Conservation (phyloP, 2,329 filamentous ascomycete genomes). For the Colletotrichum euphorbiae region DNA sequence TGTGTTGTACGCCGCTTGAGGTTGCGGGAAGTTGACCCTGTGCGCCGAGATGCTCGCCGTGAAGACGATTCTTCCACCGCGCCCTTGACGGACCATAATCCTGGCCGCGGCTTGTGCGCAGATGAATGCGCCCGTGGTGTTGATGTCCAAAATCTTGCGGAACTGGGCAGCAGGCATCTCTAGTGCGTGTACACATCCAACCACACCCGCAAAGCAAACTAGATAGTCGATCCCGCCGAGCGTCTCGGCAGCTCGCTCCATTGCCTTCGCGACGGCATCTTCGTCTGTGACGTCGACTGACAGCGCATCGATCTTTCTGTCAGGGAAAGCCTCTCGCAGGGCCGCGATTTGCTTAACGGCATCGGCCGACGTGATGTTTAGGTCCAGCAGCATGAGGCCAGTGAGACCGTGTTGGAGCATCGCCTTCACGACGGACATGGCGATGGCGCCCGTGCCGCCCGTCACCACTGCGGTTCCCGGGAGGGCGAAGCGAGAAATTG, state of each 20-base stretch:
- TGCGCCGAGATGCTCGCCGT: conserved; percentile 77
- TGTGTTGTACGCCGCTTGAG: conserved; percentile 78
- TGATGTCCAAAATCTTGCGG: conserved; percentile 75
- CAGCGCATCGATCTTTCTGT: conserved; percentile 60
- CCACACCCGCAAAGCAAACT: conserved; percentile 76
- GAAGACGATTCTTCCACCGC: conserved; percentile 72
- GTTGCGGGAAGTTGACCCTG: conserved; percentile 77
- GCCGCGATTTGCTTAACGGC: conserved; percentile 48
- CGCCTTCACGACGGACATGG: conserved; percentile 72
- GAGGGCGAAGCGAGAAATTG: conserved; percentile 47
- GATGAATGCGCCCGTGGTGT: conserved; percentile 77
- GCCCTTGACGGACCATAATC: conserved; percentile 63
- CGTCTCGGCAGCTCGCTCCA: conserved; percentile 71
- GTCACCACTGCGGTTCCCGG: conserved; percentile 62
- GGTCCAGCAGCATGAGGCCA: conserved; percentile 71
- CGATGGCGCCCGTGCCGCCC: conserved; percentile 74
- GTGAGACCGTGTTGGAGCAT: conserved; percentile 75
- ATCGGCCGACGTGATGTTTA: conserved; percentile 57
- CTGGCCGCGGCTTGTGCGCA: conserved; percentile 72
- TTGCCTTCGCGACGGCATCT: conserved; percentile 69
- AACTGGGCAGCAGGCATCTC: conserved; percentile 70
- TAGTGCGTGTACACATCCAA: conserved; percentile 70
- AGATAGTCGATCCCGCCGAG: conserved; percentile 68
- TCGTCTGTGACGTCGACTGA: conserved; percentile 65
- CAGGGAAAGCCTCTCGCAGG: conserved; percentile 66